Conservation (phyloP, 257 asterid genomes). For the Solanum etuberosum region DNA sequence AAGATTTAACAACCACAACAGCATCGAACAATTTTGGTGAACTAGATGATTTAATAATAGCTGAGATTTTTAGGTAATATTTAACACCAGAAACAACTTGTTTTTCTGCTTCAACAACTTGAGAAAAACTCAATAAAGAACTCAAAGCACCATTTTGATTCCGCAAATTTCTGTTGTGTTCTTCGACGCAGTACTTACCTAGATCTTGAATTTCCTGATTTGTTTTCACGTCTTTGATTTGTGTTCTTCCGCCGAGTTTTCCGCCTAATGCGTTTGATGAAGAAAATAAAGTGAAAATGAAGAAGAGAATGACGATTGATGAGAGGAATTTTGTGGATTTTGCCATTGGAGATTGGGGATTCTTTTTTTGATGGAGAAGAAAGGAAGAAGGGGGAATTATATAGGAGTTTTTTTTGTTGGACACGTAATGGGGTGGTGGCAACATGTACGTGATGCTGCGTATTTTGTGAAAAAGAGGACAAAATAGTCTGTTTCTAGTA, state of each 20-base stretch:
- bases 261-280: background rate
- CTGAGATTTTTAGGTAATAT: slow-evolving; percentile 49
- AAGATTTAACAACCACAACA: slow-evolving; percentile 43
- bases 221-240: background rate
- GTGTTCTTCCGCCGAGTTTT: background rate
- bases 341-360: background rate
- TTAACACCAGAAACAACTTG: slow-evolving; percentile 78
- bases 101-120: slow-evolving; percentile 52
- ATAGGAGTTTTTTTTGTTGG: background rate
- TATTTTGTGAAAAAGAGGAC: background rate
- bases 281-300: background rate
- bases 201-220: slow-evolving; percentile 5
- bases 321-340: background rate
- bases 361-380: background rate
- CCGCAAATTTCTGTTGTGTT: slow-evolving; percentile 25
- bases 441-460: background rate
- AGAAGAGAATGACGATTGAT: background rate
- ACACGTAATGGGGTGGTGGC: background rate
- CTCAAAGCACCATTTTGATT: background rate
- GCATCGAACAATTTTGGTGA: slow-evolving; percentile 28
- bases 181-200: slow-evolving; percentile 1
- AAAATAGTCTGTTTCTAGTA: background rate
- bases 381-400: background rate
- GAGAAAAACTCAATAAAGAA: slow-evolving; percentile 19
- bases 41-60: background rate